Conservation (phyloP, 2,329 filamentous ascomycete species). For the Penicillium freii region DNA sequence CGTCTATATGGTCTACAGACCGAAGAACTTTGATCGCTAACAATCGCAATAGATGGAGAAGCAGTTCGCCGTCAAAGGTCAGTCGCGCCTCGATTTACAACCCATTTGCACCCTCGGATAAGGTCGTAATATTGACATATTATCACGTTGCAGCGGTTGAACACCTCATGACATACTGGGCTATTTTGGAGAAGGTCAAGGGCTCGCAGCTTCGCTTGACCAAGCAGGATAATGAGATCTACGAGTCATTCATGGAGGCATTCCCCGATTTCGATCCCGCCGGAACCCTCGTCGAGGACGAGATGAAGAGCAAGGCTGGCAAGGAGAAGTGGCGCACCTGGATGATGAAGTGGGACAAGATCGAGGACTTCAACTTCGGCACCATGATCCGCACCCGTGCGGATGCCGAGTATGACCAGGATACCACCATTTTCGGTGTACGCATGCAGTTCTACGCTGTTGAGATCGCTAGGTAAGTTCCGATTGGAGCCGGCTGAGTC, state of each 20-base stretch:
- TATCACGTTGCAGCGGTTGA: conserved; percentile 62
- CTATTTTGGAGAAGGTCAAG: conserved; percentile 84
- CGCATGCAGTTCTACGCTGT: conserved; percentile 83
- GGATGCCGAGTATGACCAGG: conserved; percentile 79
- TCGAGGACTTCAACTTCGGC: conserved; percentile 98
- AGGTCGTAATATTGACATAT: conserved; percentile 10
- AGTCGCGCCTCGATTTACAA: conserved; percentile 6
- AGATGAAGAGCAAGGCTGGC: conserved; percentile 95
- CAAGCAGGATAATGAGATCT: conserved; percentile 92
- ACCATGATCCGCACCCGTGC: conserved; percentile 81
- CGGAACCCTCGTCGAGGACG: conserved; percentile 77
- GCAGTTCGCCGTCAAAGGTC: conserved; percentile 96
- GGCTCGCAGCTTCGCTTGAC: conserved; percentile 89
- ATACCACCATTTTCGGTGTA: conserved; percentile 88
- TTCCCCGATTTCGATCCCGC: conserved; percentile 92
- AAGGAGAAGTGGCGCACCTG: conserved; percentile 96
- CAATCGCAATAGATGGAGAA: conserved; percentile 75
- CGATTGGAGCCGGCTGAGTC: neutral
- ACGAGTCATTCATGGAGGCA: conserved; percentile 78
- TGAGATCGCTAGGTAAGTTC: conserved; percentile 65
- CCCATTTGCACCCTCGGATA: neutral
- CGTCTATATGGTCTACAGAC: neutral
- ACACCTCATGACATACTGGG: conserved; percentile 97
- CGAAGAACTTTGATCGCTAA: conserved; percentile 23
- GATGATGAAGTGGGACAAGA: conserved; percentile 85